Base-by-base conservation (phyloP, 2,329 filamentous ascomycete species). In the Arthrobotrys conoides region DNA sequence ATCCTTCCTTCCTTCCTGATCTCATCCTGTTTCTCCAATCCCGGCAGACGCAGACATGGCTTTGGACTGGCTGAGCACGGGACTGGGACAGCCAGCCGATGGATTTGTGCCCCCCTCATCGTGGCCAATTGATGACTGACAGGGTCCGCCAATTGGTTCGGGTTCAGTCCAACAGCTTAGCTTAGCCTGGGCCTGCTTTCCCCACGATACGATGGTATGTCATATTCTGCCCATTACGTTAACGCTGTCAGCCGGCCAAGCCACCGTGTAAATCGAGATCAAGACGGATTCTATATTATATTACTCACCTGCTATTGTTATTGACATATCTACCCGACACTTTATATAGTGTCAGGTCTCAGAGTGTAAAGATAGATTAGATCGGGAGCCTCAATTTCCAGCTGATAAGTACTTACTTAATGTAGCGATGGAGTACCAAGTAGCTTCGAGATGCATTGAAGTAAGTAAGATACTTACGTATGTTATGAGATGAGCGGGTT, bases 101-200 rank as follows among this genome's bases (percentile, higher is more conserved):
- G 53, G 55, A 46, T 46, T 44, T 9, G 41, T 57, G 48, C 33
- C 41, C 53, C 48, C 44, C 18, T 51, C 38, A 63, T 61, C 70
- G 22, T 55, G 61, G 20, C 57, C 57, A 61, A 61, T 61, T 36
- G 57, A 73, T 57, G 61, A 66, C 49, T 24, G 38, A 53, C 61
- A 66, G 63, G 70, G 57, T 61, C 22, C 51, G 30, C 22, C 59
- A 48, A 72, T 72, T 72, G 61, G 69, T 27, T 66, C 70, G 70
- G 63, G 46, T 65, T 61, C 55, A 44, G 59, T 36, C 61, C 53
- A 22, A 36, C 53, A 55, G 24, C 30, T 59, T 36, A n/a, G 53
- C 53, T 51, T 51, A 30, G 6, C 27, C 6, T n/a, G n/a, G 20
- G 48, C 48, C 10, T 38, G 30, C n/a, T 59, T 36, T 59, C 53